These are phyloP conservation scores for Paecilomyces niveus DNA, from an alignment of 2,329 filamentous ascomycete species.

Conservation along the genomic window DNA sequence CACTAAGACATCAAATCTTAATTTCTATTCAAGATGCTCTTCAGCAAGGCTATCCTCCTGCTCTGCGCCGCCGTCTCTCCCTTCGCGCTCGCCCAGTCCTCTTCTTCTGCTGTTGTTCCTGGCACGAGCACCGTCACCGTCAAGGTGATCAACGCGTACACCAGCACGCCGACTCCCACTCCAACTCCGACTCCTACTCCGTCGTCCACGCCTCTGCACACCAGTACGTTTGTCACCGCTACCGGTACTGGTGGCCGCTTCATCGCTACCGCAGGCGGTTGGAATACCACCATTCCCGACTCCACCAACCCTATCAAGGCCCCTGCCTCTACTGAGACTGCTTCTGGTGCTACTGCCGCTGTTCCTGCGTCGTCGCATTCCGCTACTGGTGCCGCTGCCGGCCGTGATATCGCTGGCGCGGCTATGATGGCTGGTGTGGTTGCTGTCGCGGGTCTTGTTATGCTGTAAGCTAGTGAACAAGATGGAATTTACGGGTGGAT, in stretches of 20 bases:
- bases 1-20: background rate
- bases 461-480: slow-evolving; percentile 20
- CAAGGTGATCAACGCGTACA: slow-evolving; percentile 12
- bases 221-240: background rate
- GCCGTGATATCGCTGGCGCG: slow-evolving; percentile 16
- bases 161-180: slow-evolving; percentile 3
- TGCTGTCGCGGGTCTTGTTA: slow-evolving; percentile 23
- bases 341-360: slow-evolving; percentile 5
- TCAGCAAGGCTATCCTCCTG: slow-evolving; percentile 26
- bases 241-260: slow-evolving; percentile 10
- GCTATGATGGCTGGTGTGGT: slow-evolving; percentile 22
- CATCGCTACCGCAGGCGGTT: slow-evolving; percentile 7
- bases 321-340: background rate
- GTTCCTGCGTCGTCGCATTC: slow-evolving; percentile 10
- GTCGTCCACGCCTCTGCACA: background rate
- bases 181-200: slow-evolving; percentile 6
- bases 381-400: slow-evolving; percentile 13
- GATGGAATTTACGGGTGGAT: background rate
- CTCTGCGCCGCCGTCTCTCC: slow-evolving; percentile 20
- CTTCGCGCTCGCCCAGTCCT: slow-evolving; percentile 19
- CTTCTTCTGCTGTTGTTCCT: slow-evolving; percentile 6
- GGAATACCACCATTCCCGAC: slow-evolving; percentile 9
- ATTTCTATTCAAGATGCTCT: slow-evolving; percentile 19
- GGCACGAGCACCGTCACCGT: slow-evolving; percentile 19
- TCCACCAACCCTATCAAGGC: slow-evolving; percentile 3